Base-by-base conservation (phyloP, 441 rosid species). In the Capsella rubella region DNA sequence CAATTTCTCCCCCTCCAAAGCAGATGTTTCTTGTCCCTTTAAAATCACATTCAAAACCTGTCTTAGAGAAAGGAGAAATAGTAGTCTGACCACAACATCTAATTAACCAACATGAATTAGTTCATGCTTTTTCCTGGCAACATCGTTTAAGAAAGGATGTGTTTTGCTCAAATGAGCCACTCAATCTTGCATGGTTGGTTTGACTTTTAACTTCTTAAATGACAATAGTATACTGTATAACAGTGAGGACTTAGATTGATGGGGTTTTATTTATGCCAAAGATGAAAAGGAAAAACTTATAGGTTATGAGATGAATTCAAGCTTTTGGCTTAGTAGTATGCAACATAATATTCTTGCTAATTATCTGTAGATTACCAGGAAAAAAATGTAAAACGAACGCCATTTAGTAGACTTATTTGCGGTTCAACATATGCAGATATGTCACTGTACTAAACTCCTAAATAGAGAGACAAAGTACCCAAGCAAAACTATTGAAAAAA, bases 21-120 rank as follows among this genome's bases (percentile, higher is more conserved):
- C 47, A 61, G 84, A 78, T 46, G 76, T 59, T 80, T 83, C 85
- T 76, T 46, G 83, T 78, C 71, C 92, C 95, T 63, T 89, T 89
- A 61, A 82, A 75, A 42, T 7, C 77, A 84, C 78, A 80, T 78
- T 63, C 47, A 81, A 82, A 84, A 77, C 75, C 82, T 78, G 67
- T 53, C 73, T 79, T 85, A 84, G 81, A 76, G 81, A 80, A 60
- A 14, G 61, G 54, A 16, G 58, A 68, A 62, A 68, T 51, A 70
- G 21, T 35, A 59, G 28, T 18, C 73, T 58, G 77, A 65, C 68
- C 47, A 64, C 72, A 63, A n/a, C 28, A 60, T 59, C 42, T 64
- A 49, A 42, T 8, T 10, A 45, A 29, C 46, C 31, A 66, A 67
- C 60, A 66, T 25, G 52, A 15, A 45, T 50, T 39, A 71, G 28